Evolutionary conservation across 148 eudicot genomes (phyloP).

Genomic region (Salicornia ramosissima): DNA sequence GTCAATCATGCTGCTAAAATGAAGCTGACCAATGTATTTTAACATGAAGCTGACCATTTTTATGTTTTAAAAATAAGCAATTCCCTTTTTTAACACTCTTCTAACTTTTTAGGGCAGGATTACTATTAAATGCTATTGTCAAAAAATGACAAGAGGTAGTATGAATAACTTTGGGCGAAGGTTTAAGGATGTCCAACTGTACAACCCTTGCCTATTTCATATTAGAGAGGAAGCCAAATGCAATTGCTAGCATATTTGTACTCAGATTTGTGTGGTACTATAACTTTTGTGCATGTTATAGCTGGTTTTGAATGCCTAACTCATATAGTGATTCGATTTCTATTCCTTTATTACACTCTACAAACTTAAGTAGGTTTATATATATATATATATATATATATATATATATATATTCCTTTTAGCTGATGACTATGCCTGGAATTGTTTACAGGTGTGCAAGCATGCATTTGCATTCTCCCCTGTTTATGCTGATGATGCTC

Average conservation of each 20-base stretch:
- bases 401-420: neutral
- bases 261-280: neutral
- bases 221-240: neutral
- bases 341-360: neutral
- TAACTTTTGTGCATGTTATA: neutral
- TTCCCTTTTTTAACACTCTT: neutral
- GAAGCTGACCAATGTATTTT: slow-evolving; percentile 24
- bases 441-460: slow-evolving; percentile 84
- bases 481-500: slow-evolving; percentile 91
- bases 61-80: too few species aligned
- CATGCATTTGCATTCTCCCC: slow-evolving; percentile 94
- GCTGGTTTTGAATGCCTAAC: too few species aligned
- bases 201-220: neutral
- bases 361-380: too few species aligned
- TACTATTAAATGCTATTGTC: neutral
- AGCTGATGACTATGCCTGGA: neutral
- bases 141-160: neutral
- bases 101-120: neutral
- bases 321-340: too few species aligned
- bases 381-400: too few species aligned
- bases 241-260: neutral
- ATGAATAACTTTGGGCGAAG: neutral
- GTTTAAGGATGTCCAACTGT: neutral
- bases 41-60: neutral
- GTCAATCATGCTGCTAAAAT: slow-evolving; percentile 23